Conservation (phyloP, 441 rosid species). For the Francoa sonchifolia region DNA sequence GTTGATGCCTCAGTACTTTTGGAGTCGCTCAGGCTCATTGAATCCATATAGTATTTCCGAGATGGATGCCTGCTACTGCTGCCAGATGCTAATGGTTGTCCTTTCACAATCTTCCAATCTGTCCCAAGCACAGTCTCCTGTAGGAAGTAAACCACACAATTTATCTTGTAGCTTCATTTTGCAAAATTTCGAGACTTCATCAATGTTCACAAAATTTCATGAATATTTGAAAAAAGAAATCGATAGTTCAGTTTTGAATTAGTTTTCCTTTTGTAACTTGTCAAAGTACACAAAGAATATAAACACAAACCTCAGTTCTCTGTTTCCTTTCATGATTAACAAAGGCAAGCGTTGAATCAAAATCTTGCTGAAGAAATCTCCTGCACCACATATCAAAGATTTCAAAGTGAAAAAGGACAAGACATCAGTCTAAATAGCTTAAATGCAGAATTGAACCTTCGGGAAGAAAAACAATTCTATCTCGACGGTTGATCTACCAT, state of each 20-base stretch:
- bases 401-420: too few species aligned
- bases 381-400: conserved; percentile 44
- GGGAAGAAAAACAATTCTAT: too few species aligned
- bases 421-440: too few species aligned
- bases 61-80: conserved; percentile 62
- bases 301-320: conserved; percentile 59
- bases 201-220: too few species aligned
- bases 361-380: conserved; percentile 85
- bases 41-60: conserved; percentile 50
- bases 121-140: conserved; percentile 53
- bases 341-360: conserved; percentile 79
- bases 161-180: too few species aligned
- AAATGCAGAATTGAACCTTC: not conserved
- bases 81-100: conserved; percentile 43
- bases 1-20: conserved; percentile 59
- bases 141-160: too few species aligned
- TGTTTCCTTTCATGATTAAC: conserved; percentile 93
- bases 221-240: too few species aligned
- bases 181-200: too few species aligned
- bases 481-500: too few species aligned
- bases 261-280: too few species aligned
- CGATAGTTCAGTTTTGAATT: too few species aligned
- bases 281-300: too few species aligned
- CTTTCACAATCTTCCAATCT: conserved; percentile 67
- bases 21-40: conserved; percentile 52